Evolutionary conservation across 2,329 filamentous ascomycete genomes (phyloP).

Genomic region (Chaetomium strumarium): DNA sequence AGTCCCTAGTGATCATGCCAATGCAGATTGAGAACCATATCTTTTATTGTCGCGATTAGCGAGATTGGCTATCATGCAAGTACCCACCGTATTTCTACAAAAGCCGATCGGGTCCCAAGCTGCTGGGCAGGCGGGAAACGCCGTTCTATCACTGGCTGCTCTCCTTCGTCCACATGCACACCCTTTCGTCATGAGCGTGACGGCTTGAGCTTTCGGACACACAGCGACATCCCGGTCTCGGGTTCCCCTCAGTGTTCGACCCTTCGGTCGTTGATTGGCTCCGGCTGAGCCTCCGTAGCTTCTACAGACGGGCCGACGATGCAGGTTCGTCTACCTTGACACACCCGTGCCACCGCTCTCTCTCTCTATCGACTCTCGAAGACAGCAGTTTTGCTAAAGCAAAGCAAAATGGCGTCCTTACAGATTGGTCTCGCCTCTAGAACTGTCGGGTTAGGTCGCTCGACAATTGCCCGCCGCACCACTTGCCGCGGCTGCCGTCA

Average conservation of each 20-base stretch:
- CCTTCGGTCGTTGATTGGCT: conserved; percentile 11
- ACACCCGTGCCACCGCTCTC: conserved; percentile 1
- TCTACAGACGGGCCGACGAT: conserved; percentile 15
- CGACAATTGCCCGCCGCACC: conserved; percentile 14
- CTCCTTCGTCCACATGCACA: conserved; percentile 12
- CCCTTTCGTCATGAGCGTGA: conserved; percentile 24
- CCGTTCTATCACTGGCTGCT: conserved; percentile 15
- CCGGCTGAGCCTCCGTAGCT: conserved; percentile 6
- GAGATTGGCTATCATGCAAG: conserved; percentile 2
- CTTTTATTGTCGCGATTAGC: conserved; percentile 10
- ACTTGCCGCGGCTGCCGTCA: conserved; percentile 14
- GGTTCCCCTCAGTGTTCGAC: not conserved
- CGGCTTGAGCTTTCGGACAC: conserved; percentile 14
- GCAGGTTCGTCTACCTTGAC: conserved; percentile 18
- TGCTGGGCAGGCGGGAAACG: conserved; percentile 12
- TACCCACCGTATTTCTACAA: conserved; percentile 12
- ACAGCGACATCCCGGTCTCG: conserved; percentile 10
- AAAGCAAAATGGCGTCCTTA: conserved; percentile 18
- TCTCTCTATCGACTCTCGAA: not conserved
- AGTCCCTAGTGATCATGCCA: not conserved
- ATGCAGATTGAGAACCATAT: not conserved
- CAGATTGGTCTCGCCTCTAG: conserved; percentile 20
- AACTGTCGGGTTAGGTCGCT: conserved; percentile 20
- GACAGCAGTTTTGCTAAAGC: conserved; percentile 14
- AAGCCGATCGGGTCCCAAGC: conserved; percentile 11